phyloP scores from a whole-genome alignment of 352 stramenopile species.

The Stramenopiles sp. region DNA sequence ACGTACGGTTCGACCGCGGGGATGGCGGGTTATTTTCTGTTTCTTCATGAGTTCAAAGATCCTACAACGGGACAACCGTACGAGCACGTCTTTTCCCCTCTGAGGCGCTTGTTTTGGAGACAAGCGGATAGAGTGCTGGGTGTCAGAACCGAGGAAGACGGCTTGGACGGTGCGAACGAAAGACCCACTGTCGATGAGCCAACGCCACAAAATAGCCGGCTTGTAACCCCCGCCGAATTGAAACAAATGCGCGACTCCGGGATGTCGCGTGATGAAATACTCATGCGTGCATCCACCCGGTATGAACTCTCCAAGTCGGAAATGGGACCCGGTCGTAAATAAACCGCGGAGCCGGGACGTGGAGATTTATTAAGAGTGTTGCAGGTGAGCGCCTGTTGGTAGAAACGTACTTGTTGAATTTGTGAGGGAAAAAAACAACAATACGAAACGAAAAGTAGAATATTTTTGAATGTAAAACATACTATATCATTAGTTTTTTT shows the following conservation, averaged over 20 bases:
- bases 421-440: too few relatives aligned
- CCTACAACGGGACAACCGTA: neutral
- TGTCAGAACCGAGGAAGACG: neutral
- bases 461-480: too few relatives aligned
- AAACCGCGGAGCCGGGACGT: too few relatives aligned
- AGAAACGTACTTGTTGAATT: too few relatives aligned
- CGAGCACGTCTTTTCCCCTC: neutral
- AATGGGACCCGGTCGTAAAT: too few relatives aligned
- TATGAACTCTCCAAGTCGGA: too few relatives aligned
- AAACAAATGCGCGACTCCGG: neutral
- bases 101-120: neutral
- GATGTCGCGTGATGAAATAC: neutral
- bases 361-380: too few relatives aligned
- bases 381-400: too few relatives aligned
- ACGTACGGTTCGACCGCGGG: neutral
- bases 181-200: neutral
- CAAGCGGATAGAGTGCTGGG: neutral
- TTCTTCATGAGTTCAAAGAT: neutral
- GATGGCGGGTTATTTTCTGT: neutral
- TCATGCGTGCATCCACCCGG: too few relatives aligned
- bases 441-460: too few relatives aligned
- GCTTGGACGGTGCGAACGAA: neutral
- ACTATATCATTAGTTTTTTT: too few relatives aligned
- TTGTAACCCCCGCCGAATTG: neutral
- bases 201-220: neutral